phyloP scores from a whole-genome alignment of 345 rosid genomes.

The Cardiospermum halicacabum region DNA sequence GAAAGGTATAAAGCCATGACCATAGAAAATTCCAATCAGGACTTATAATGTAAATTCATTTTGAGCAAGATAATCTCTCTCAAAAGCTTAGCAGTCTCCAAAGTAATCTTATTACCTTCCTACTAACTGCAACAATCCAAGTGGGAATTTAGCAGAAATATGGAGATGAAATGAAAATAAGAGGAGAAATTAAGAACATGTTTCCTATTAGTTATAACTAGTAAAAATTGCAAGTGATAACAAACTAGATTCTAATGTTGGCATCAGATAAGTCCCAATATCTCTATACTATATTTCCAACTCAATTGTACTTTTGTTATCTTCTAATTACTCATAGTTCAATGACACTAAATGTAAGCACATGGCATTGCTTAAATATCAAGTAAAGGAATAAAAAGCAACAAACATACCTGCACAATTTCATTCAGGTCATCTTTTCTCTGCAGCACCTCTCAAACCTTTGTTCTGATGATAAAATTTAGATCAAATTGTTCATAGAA shows the following conservation, averaged over 20 bases:
- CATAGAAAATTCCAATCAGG: too few relatives aligned
- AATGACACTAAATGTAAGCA: too few relatives aligned
- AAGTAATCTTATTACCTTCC: too few relatives aligned
- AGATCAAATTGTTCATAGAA: conserved; percentile 97
- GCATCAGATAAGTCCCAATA: not conserved
- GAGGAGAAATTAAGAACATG: too few relatives aligned
- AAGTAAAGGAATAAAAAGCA: not conserved
- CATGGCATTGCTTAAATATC: not conserved
- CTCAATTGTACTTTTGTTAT: not conserved
- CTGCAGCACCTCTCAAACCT: conserved; percentile 97
- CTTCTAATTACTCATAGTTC: not conserved
- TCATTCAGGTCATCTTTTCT: conserved; percentile 99
- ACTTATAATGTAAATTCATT: too few relatives aligned
- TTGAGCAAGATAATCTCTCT: too few relatives aligned
- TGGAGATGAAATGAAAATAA: too few relatives aligned
- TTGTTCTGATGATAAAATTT: conserved; percentile 98
- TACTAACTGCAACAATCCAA: too few relatives aligned
- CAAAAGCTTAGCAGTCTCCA: too few relatives aligned
- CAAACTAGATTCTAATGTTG: not conserved
- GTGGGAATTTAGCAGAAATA: too few relatives aligned
- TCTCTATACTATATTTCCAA: not conserved
- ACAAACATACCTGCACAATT: conserved; percentile 82
- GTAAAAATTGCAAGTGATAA: not conserved
- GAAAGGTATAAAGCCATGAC: not conserved
- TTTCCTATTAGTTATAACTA: too few relatives aligned